Evolutionary conservation across 495 filamentous ascomycete species (phyloP), one percentile per base, ranked within the genome.

Genomic region (Talaromyces borbonicus): DNA sequence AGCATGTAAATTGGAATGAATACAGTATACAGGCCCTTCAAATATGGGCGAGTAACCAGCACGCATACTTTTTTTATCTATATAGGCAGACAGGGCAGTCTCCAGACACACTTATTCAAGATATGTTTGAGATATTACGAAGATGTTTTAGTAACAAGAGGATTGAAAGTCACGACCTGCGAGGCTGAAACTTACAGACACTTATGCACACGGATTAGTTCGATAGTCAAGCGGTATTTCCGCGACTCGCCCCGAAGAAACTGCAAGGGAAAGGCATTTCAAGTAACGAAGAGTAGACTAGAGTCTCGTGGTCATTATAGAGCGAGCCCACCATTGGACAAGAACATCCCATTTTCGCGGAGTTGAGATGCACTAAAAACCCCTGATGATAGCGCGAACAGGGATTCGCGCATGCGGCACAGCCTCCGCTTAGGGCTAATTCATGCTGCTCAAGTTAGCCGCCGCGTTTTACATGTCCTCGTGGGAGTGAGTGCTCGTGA

Each of bases 341-440:
- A 40, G 37, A 40, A 15, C 18, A 40, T 15, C 18, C 18, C 8
- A n/a, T 20, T 22, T 40, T n/a, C n/a, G n/a, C n/a, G n/a, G n/a
- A n/a, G n/a, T n/a, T n/a, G n/a, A n/a, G n/a, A n/a, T n/a, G n/a
- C n/a, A n/a, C 18, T 11, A 40, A 22, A 8, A 40, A 40, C 37
- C 37, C 37, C 37, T 40, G 37, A 20, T 20, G n/a, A n/a, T 40
- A 40, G 37, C 37, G 8, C 24, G 37, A 15, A 6, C 37, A 40
- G 18, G 8, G 37, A 16, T 8, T 37, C 18, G 33, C 24, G 19
- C 37, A 40, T 40, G 37, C 18, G 12, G 18, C 33, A 37, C 33
- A 37, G 33, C 33, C 33, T 37, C 33, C 16, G 33, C 33, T 37
- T 16, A 37, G 9, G 33, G 16, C 18, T 16, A 16, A 37, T 16